Base-by-base conservation (phyloP, 2,329 filamentous ascomycete species). In the Hymenoscyphus linearis region DNA sequence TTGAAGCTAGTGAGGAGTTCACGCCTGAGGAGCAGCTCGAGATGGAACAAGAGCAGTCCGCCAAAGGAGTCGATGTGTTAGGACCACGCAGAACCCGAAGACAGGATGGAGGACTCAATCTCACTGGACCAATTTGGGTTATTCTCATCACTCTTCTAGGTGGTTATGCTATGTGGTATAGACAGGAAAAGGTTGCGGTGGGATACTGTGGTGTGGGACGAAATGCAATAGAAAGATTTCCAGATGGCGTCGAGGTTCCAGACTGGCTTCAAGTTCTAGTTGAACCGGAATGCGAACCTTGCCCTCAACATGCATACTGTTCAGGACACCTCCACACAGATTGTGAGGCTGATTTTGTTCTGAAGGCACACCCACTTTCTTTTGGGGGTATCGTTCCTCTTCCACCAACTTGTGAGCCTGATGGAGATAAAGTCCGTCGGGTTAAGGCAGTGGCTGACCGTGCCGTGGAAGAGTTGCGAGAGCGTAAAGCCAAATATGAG, bases 161-260 rank as follows among this genome's bases (percentile, higher is more conserved):
- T 35, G 85, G 88, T 0, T 91, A 96, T 65, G 88, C 82, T 34
- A 84, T 84, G 9, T 95, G 93, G 84, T 99, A 93, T 78, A 83
- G 93, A 55, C 91, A 96, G 72, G 95, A 99, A 76, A 98, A 98
- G 80, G 79, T 96, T n/a, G 89, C 91, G 16, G 91, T 98, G 22
- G 95, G 96, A 36, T 99, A 96, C 72, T 99, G 95, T 73, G 92
- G 93, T 13, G 83, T 96, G 58, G 95, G 89, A 26, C 84, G 87
- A 58, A 79, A 85, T 55, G 83, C 80, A 2, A 78, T 76, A 14
- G 60, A 63, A 31, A 65, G 77, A 26, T 68, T 78, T 14, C 75
- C 77, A 54, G 64, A 82, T 12, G 82, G 85, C 34, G 79, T 88
- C 13, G 79, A 70, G 13, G 60, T 96, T 18, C 93, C 93, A 2